Percentiles rank a stretch among this genome's conserved stretches.
phyloP scores from a whole-genome alignment of 1,139 yeast species.

The Geotrichum carabidarum region DNA sequence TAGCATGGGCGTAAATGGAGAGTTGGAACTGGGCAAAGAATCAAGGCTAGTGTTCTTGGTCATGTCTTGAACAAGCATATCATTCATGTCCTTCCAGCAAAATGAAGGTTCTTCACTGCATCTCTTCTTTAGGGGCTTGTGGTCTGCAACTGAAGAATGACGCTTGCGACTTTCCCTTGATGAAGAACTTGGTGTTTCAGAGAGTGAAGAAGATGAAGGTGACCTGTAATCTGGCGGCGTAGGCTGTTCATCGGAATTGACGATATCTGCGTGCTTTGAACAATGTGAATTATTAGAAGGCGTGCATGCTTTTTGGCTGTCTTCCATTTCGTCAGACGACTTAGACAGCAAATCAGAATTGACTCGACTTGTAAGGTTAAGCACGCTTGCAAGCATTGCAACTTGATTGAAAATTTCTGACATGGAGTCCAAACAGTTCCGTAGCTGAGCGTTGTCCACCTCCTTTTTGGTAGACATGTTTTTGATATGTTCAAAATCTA shows the following conservation, averaged over 20 bases:
- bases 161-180: not conserved
- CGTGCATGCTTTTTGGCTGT: no score
- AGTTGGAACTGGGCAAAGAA: not conserved
- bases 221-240: no score
- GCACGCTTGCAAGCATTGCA: constrained; percentile 12
- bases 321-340: not conserved
- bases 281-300: no score
- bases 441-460: not conserved
- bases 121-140: not conserved
- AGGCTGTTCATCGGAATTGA: no score
- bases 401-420: constrained; percentile 6
- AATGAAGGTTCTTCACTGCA: not conserved
- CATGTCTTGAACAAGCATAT: not conserved
- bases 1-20: not conserved
- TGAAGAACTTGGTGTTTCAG: not conserved
- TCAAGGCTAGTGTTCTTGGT: not conserved
- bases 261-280: no score
- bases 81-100: not conserved
- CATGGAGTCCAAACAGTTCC: not conserved
- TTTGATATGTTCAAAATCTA: constrained; percentile 6
- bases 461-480: not conserved
- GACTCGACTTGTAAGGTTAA: constrained; percentile 14
- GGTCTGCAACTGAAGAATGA: not conserved
- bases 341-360: not conserved
- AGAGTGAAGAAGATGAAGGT: not conserved